These are phyloP conservation scores for Carex parvula DNA, from an alignment of 176 grass and related monocot species.

Conservation along the genomic window DNA sequence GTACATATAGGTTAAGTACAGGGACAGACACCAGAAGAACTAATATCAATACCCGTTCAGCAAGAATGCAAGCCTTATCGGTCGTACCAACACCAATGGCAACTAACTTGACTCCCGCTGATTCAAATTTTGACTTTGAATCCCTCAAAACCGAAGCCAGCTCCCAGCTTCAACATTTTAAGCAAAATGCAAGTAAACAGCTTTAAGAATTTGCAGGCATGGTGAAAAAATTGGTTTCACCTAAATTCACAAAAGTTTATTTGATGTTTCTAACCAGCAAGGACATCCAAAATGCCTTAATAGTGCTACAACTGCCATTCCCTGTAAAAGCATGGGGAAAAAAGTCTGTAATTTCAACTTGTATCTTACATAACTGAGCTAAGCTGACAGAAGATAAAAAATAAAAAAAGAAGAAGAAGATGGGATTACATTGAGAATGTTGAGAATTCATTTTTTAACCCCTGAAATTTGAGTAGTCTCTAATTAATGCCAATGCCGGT, in stretches of 20 bases:
- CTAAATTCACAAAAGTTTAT: background rate
- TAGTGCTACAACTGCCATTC: constrained; percentile 65
- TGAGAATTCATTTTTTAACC: background rate
- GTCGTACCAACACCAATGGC: constrained; percentile 62
- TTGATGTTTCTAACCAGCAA: constrained; percentile 39
- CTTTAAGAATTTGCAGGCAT: background rate
- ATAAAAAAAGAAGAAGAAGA: background rate
- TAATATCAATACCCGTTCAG: constrained; percentile 42
- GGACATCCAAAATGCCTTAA: constrained; percentile 80
- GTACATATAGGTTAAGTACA: background rate
- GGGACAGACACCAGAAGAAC: background rate
- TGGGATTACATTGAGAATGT: background rate
- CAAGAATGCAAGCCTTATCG: constrained; percentile 69
- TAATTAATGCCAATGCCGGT: background rate
- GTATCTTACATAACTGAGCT: background rate
- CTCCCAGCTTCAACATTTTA: constrained; percentile 58
- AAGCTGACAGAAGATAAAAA: background rate
- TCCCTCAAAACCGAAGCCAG: constrained; percentile 64
- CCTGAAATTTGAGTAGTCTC: background rate
- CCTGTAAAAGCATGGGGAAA: constrained; percentile 35
- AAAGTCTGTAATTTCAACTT: background rate
- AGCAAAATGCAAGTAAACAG: constrained; percentile 22
- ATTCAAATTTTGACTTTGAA: constrained; percentile 63
- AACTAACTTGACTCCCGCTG: constrained; percentile 60
- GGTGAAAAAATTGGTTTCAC: background rate